Evolutionary conservation across 495 filamentous ascomycete species (phyloP).

Genomic region (Aspergillus funiculosus): DNA sequence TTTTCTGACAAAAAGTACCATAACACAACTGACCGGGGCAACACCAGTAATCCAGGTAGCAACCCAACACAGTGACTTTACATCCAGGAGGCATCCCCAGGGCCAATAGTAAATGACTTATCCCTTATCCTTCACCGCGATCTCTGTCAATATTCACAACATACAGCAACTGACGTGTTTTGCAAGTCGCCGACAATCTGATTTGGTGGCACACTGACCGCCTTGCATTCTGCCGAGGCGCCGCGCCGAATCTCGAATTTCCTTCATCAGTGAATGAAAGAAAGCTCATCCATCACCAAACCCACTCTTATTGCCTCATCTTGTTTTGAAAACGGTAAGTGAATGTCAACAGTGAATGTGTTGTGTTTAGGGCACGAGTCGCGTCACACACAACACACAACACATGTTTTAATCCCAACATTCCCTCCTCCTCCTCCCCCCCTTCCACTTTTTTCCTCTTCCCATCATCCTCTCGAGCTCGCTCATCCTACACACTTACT

Average conservation of each 20-base stretch:
- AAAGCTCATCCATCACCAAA: neutral
- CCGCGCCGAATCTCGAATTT: conserved; percentile 13
- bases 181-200: neutral
- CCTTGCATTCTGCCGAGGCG: conserved; percentile 14
- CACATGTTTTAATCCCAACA: neutral
- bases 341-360: conserved; percentile 5
- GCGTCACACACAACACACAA: conserved; percentile 6
- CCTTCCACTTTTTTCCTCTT: neutral
- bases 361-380: conserved; percentile 4
- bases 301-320: neutral
- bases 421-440: neutral
- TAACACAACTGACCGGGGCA: too few species aligned
- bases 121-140: neutral
- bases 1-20: too few species aligned
- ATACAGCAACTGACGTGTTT: conserved; percentile 1
- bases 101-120: neutral
- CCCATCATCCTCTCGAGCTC: too few species aligned
- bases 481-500: conserved; percentile 5
- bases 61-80: neutral
- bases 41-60: neutral
- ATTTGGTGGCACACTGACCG: conserved; percentile 3
- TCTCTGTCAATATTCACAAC: neutral
- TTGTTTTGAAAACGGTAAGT: conserved; percentile 9
- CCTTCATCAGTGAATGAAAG: neutral
- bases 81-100: neutral